Base-by-base conservation (phyloP, 768 basidiomycete genomes). In the Hericium coralloides region DNA sequence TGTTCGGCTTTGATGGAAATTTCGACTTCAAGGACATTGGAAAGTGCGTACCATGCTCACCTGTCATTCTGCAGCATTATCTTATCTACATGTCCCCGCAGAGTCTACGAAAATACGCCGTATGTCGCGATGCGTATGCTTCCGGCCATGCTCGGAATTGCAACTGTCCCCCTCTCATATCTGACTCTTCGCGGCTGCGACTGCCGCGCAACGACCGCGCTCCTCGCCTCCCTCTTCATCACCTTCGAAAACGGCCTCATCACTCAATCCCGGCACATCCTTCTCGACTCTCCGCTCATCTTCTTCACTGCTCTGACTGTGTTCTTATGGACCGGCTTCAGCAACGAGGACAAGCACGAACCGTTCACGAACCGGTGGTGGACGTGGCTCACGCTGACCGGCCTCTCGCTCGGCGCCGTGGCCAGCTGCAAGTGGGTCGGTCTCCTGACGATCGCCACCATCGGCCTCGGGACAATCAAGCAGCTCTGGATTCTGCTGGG, bases 1-100 rank as follows among this genome's bases (percentile, higher is more conserved):
- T 97, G 14, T 88, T 81, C 47, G 92, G 97, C 18, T 99, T 89
- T 63, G 79, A 95, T 62, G 97, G 97, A 0, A 76, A 88, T 25
- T 98, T 98, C 69, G 95, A 98, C 69, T 99, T 98, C 70, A 92
- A 95, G 68, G 95, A 98, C 53, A 98, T 98, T 61, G 94, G 84
- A 76, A 95, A 94, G 94, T 95, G 66, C 50, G 87, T 77, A 64
- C 60, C 0, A 43, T 26, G 10, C 25, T 53, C 15, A 14, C 41
- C 17, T 45, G 23, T 18, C 38, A 10, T 18, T 7, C 38, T 38
- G 23, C 18, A n/a, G 15, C 14, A 52, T 15, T 18, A 10, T 14
- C 37, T 9, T 2, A 20, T 6, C 9, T 23, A 7, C 39, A 55
- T n/a, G 63, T 53, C 38, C 54, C 7, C 37, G 12, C 60, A 95